Evolutionary conservation across 345 rosid genomes (phyloP).

Genomic region (Syzygium oleosum): DNA sequence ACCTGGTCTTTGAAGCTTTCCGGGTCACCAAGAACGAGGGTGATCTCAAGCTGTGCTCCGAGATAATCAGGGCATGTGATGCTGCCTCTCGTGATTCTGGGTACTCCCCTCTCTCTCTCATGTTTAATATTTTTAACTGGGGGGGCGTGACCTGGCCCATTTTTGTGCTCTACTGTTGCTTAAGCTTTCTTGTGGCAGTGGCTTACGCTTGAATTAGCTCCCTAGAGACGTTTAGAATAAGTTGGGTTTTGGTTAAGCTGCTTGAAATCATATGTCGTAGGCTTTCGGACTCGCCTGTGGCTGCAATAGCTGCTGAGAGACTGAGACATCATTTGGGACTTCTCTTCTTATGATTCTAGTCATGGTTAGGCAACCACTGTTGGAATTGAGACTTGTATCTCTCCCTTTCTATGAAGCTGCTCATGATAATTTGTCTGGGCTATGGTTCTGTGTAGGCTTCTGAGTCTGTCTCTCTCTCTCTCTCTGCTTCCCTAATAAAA

Average conservation of each 20-base stretch:
- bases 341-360: background rate
- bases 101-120: constrained; percentile 12
- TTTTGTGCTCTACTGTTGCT: background rate
- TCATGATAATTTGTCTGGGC: background rate
- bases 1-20: constrained; percentile 43
- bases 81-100: constrained; percentile 45
- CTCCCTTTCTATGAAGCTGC: background rate
- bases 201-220: background rate
- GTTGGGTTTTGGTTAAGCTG: background rate
- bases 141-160: background rate
- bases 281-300: background rate
- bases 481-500: background rate
- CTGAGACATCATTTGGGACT: background rate
- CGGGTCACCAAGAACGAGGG: constrained; percentile 29
- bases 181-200: background rate
- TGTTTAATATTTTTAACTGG: background rate
- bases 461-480: background rate
- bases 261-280: background rate
- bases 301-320: background rate
- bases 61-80: constrained; percentile 54
- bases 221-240: background rate
- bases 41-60: constrained; percentile 49
- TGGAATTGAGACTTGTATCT: background rate
- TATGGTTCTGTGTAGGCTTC: background rate
- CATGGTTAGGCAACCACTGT: background rate